phyloP scores from a whole-genome alignment of 345 rosid species.

The Eucalyptus melliodora region DNA sequence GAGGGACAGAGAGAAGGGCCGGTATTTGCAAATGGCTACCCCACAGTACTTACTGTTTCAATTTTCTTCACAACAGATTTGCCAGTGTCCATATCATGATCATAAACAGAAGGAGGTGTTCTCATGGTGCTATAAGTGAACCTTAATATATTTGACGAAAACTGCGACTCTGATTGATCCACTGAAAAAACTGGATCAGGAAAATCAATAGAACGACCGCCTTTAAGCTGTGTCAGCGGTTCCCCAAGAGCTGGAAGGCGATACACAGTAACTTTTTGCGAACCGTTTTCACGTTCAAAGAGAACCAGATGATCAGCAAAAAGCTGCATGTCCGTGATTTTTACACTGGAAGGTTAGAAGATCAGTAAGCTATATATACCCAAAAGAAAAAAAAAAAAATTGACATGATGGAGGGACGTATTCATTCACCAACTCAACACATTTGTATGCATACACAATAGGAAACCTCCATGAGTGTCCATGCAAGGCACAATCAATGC shows the following conservation, averaged over 20 bases:
- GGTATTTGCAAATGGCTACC: background rate
- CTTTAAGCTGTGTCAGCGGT: constrained; percentile 49
- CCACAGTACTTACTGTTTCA: constrained; percentile 47
- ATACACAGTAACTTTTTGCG: constrained; percentile 48
- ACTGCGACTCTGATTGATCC: constrained; percentile 37
- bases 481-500: no score
- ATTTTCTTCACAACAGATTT: constrained; percentile 68
- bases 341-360: constrained; percentile 33
- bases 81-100: constrained; percentile 70
- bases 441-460: no score
- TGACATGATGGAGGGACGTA: no score
- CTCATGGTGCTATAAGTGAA: constrained; percentile 72
- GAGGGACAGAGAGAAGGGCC: no score
- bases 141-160: constrained; percentile 60
- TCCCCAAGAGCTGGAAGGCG: constrained; percentile 62
- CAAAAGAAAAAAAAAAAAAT: background rate
- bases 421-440: no score
- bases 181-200: constrained; percentile 61
- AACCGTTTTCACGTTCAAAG: constrained; percentile 74
- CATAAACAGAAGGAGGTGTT: constrained; percentile 74
- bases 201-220: constrained; percentile 50
- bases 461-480: no score
- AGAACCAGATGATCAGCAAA: constrained; percentile 70
- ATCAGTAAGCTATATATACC: background rate
- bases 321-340: constrained; percentile 67